phyloP scores from a whole-genome alignment of 208 protist species.

The Cochliopodium minus region DNA sequence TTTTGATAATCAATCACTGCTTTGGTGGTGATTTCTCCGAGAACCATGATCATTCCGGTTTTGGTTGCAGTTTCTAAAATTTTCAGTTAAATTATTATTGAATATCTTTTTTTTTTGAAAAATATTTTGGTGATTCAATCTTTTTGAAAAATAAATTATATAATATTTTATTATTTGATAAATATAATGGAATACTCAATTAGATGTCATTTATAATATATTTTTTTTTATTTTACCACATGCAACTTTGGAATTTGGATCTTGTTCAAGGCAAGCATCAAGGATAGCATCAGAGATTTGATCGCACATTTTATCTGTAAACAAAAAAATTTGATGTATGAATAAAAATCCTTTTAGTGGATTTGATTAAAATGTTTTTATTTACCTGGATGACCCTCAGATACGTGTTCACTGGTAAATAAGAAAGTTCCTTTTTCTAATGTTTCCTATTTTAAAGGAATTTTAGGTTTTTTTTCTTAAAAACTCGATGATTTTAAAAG shows the following conservation, averaged over 20 bases:
- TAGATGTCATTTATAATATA: conserved; percentile 1
- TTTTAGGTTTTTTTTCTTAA: too few species aligned
- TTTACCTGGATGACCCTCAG: conserved; percentile 95
- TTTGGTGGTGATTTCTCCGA: conserved; percentile 98
- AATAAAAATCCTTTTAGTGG: too few species aligned
- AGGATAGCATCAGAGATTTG: conserved; percentile 97
- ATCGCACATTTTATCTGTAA: conserved; percentile 99
- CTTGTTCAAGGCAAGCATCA: conserved; percentile 87
- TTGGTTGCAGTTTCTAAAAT: conserved; percentile 92
- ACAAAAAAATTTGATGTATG: too few species aligned
- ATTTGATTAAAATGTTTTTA: conserved; percentile 13
- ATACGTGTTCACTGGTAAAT: conserved; percentile 97
- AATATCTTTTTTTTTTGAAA: too few species aligned
- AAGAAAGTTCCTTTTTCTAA: conserved; percentile 54
- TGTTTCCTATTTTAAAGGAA: not conserved
- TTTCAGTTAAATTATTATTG: too few species aligned
- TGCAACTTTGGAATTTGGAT: conserved; percentile 91
- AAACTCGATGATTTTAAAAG: too few species aligned
- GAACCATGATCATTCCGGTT: conserved; percentile 94
- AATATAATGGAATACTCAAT: too few species aligned
- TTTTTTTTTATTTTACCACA: conserved; percentile 52
- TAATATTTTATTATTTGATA: too few species aligned
- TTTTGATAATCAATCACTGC: conserved; percentile 87
- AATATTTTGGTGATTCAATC: conserved; percentile 5
- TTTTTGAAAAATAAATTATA: too few species aligned